Evolutionary conservation across 352 stramenopile genomes (phyloP).

Genomic region (Blastocystis sp.): DNA sequence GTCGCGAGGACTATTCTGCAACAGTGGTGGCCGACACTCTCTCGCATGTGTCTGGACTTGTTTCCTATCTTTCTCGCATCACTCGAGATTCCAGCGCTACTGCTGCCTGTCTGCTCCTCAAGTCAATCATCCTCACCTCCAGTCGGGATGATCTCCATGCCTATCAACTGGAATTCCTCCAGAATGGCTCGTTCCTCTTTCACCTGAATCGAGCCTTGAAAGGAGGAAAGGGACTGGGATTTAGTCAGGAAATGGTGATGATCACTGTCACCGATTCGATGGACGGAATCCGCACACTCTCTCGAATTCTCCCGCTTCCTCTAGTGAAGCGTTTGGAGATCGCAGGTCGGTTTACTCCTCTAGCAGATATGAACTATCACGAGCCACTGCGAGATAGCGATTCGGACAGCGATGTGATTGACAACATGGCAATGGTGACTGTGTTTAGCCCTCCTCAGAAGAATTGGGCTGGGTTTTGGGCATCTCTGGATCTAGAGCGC

Average conservation of each 20-base stretch:
- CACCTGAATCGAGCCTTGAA: not conserved
- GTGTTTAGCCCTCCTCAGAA: not conserved
- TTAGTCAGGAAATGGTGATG: slow-evolving; percentile 1
- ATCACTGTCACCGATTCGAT: not conserved
- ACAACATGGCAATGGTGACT: not conserved
- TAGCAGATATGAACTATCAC: not conserved
- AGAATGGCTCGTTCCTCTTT: not conserved
- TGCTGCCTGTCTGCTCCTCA: not conserved
- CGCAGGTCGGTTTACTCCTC: not conserved
- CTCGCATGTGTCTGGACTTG: not conserved
- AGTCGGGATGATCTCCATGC: not conserved
- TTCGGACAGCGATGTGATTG: not conserved
- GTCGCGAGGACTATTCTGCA: not conserved
- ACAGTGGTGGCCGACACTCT: not conserved
- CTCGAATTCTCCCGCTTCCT: not conserved
- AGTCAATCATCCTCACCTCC: not conserved
- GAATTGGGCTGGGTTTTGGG: slow-evolving; percentile 20
- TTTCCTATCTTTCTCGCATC: not conserved
- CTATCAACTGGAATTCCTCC: not conserved
- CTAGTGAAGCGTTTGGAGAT: not conserved
- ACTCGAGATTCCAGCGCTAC: not conserved
- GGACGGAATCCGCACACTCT: not conserved
- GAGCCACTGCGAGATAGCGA: not conserved
- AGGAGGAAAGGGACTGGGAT: too few species aligned
- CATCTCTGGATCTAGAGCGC: not conserved